Evolutionary conservation across 2,329 filamentous ascomycete species (phyloP).

Genomic region (Coniella lustricola): DNA sequence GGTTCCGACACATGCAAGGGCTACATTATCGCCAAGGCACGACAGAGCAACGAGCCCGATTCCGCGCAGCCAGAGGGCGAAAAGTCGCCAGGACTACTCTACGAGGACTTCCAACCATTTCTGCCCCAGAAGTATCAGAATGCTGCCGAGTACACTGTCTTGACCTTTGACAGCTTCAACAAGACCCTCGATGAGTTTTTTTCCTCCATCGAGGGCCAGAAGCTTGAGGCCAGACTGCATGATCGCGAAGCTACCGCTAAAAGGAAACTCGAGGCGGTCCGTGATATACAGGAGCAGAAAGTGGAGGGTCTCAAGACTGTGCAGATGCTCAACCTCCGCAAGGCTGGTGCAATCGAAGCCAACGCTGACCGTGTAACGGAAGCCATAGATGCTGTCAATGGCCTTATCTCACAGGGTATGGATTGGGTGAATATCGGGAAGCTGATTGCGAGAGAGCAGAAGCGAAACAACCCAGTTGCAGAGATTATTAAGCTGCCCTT

Average conservation of each 20-base stretch:
- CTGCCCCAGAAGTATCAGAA: conserved; percentile 70
- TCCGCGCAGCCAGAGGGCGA: conserved; percentile 25
- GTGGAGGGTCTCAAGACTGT: conserved; percentile 76
- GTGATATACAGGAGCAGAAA: conserved; percentile 74
- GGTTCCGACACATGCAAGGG: conserved; percentile 61
- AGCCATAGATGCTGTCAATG: conserved; percentile 86
- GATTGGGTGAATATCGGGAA: conserved; percentile 92
- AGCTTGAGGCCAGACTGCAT: conserved; percentile 72
- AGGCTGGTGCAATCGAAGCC: conserved; percentile 83
- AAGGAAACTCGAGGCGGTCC: conserved; percentile 78
- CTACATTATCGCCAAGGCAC: conserved; percentile 77
- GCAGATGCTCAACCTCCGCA: conserved; percentile 77
- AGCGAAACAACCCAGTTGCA: conserved; percentile 74
- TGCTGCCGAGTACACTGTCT: conserved; percentile 56
- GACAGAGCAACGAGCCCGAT: conserved; percentile 21
- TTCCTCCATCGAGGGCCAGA: conserved; percentile 91
- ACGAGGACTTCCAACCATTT: conserved; percentile 95
- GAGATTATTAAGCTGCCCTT: conserved; percentile 79
- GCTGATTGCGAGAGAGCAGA: conserved; percentile 82
- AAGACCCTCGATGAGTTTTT: conserved; percentile 95
- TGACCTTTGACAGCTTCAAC: conserved; percentile 82
- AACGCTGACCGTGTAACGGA: conserved; percentile 90
- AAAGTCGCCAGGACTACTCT: conserved; percentile 53
- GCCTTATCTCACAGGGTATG: conserved; percentile 88
- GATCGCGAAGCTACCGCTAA: conserved; percentile 78